phyloP scores from a whole-genome alignment of 805 yeast species.

The Komagataella ulmi region DNA sequence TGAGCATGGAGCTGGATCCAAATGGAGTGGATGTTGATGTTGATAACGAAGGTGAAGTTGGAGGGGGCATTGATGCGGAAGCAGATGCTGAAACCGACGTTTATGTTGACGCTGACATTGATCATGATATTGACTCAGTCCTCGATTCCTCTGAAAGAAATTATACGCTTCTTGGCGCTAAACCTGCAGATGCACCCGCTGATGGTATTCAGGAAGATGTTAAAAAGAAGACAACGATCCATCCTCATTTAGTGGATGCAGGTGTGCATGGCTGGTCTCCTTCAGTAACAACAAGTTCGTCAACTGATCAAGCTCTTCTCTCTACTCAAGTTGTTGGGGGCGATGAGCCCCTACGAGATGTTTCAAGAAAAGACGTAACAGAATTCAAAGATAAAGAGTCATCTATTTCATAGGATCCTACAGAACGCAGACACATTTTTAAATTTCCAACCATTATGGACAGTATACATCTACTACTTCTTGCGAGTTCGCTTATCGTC shows the following conservation, averaged over 20 bases:
- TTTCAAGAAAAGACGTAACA: no score
- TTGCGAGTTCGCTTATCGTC: conserved; percentile 30
- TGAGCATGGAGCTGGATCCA: background rate
- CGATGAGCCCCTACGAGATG: background rate
- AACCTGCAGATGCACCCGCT: background rate
- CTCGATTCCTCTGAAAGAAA: background rate
- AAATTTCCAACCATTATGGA: background rate
- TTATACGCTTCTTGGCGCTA: background rate
- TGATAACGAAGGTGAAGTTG: background rate
- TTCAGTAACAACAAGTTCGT: background rate
- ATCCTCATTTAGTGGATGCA: background rate
- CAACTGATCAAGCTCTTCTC: background rate
- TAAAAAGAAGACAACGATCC: background rate
- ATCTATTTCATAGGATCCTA: background rate
- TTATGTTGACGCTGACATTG: conserved; percentile 1
- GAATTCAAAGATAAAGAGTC: background rate
- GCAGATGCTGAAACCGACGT: conserved; percentile 2
- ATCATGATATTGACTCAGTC: background rate
- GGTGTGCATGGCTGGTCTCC: background rate
- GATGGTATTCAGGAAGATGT: background rate
- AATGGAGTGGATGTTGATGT: background rate
- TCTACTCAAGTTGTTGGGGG: background rate
- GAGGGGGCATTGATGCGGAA: background rate
- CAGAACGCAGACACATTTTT: background rate
- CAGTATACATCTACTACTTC: background rate